Evolutionary conservation across 2,329 filamentous ascomycete species (phyloP).

Genomic region (Falciphora oryzae): DNA sequence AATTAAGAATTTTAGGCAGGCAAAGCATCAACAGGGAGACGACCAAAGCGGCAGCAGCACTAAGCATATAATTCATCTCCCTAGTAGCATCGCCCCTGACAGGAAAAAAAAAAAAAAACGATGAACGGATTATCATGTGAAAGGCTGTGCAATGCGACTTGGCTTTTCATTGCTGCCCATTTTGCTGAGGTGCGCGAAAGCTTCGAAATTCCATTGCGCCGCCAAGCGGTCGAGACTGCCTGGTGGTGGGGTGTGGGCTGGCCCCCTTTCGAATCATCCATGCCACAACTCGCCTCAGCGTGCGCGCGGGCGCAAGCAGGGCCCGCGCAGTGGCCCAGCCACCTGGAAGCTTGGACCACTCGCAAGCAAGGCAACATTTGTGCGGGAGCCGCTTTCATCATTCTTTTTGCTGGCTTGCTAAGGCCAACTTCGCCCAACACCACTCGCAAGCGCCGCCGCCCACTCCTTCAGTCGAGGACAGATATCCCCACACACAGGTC

Average conservation of each 20-base stretch:
- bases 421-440: slow-evolving; percentile 3
- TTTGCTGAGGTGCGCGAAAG: background rate
- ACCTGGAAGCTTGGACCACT: slow-evolving; percentile 9
- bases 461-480: slow-evolving; percentile 7
- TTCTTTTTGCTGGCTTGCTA: slow-evolving; percentile 1
- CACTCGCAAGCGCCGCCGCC: background rate
- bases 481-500: background rate
- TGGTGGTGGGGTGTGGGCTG: background rate
- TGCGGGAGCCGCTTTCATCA: slow-evolving; percentile 11
- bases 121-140: too few relatives aligned
- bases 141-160: too few relatives aligned
- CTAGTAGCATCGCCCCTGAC: too few relatives aligned
- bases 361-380: slow-evolving; percentile 7
- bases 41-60: too few relatives aligned
- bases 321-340: background rate
- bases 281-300: too few relatives aligned
- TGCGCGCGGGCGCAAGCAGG: background rate
- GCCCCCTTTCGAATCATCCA: too few relatives aligned
- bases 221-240: background rate
- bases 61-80: too few relatives aligned
- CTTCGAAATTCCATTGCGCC: background rate
- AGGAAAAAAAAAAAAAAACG: too few relatives aligned
- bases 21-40: too few relatives aligned
- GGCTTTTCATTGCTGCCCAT: too few relatives aligned
- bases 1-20: too few relatives aligned